Conservation (phyloP, 1,139 yeast species). For the Kodamaea ohmeri region DNA sequence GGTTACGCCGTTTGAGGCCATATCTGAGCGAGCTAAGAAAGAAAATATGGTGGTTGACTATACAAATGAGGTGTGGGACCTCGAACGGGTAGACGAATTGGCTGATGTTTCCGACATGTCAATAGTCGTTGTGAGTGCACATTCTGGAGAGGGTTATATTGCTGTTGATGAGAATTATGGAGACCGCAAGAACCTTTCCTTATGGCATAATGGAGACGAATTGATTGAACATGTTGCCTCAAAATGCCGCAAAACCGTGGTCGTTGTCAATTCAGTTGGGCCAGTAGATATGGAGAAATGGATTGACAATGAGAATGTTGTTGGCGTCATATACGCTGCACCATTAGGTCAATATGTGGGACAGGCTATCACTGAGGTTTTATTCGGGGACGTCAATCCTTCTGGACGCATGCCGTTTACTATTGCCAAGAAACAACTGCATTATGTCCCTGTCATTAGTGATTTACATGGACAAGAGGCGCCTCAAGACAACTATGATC, state of each 20-base stretch:
- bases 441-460: conserved; percentile 50
- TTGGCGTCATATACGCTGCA: conserved; percentile 53
- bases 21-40: conserved; percentile 41
- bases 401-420: conserved; percentile 65
- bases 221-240: conserved; percentile 48
- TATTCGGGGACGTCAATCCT: conserved; percentile 60
- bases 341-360: conserved; percentile 58
- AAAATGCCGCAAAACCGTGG: conserved; percentile 52
- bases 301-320: conserved; percentile 57
- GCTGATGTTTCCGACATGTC: conserved; percentile 53
- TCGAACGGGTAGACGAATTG: conserved; percentile 40
- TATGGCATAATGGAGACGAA: conserved; percentile 63
- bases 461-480: conserved; percentile 35
- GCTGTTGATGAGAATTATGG: conserved; percentile 59
- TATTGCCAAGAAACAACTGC: conserved; percentile 53
- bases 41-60: conserved; percentile 45
- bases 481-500: conserved; percentile 50
- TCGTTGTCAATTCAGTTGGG: conserved; percentile 57
- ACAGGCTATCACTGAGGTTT: conserved; percentile 39
- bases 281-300: conserved; percentile 59
- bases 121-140: conserved; percentile 49
- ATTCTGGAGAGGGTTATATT: conserved; percentile 60
- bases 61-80: conserved; percentile 42
- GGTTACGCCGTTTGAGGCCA: conserved; percentile 54
- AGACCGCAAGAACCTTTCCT: conserved; percentile 53